These are phyloP conservation scores for Centrapalus pauciflorus DNA, from an alignment of 129 eudicot genomes.

Conservation along the genomic window DNA sequence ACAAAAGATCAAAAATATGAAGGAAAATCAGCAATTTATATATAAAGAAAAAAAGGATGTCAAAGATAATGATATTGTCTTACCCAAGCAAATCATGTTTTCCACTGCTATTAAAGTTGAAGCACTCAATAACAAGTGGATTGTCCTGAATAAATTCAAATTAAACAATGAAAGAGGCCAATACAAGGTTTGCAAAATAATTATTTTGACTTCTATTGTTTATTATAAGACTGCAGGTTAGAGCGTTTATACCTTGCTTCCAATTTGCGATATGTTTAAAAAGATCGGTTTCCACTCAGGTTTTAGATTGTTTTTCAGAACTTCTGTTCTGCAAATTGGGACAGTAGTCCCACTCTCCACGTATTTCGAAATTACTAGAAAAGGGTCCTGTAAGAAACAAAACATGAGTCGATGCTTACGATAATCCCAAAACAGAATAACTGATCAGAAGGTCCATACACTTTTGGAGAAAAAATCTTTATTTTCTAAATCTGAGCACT, in stretches of 20 bases:
- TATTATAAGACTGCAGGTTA: conserved; percentile 3
- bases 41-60: not conserved
- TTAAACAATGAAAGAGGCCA: not conserved
- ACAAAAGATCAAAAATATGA: conserved; percentile 15
- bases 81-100: conserved; percentile 92
- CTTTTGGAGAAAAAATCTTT: conserved; percentile 90
- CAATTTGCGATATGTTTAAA: conserved; percentile 71
- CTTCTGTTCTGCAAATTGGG: conserved; percentile 92
- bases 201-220: not conserved
- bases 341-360: conserved; percentile 50
- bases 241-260: conserved; percentile 64
- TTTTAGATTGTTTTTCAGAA: conserved; percentile 63
- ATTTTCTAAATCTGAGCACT: conserved; percentile 80
- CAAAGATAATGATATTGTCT: conserved; percentile 15
- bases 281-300: conserved; percentile 78
- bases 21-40: conserved; percentile 4
- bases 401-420: not conserved
- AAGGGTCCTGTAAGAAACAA: conserved; percentile 75
- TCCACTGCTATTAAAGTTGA: conserved; percentile 75
- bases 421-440: conserved; percentile 4
- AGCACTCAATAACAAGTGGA: conserved; percentile 79
- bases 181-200: not conserved
- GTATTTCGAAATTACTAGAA: conserved; percentile 65
- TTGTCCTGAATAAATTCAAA: conserved; percentile 63
- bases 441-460: conserved; percentile 39